Evolutionary conservation across 768 basidiomycete genomes (phyloP), one percentile per base, ranked within the genome.

Genomic region (Macrocybe gigantea): DNA sequence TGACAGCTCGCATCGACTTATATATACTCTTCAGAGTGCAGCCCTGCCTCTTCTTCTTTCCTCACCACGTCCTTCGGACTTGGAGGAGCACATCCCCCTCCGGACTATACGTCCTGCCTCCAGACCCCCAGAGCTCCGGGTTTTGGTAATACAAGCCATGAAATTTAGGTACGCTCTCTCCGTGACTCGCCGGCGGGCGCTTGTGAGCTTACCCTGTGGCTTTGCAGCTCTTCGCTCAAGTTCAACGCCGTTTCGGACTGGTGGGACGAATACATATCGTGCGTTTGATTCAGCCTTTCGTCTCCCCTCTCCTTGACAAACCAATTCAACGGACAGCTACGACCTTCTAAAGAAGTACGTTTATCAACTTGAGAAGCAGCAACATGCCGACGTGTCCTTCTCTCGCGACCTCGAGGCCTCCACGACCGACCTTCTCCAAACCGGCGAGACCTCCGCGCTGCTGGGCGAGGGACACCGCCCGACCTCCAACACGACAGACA

Each of bases 251-350:
- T 93, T 22, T 73, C 90, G 0, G 91, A 94, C 44, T 93, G 91
- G 91, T 88, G 86, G 84, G 88, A 91, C 52, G 85, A 92, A 43
- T 94, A 94, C 61, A 89, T 94, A 39, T 79, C 85, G 83, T 92
- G 57, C 52, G 87, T 78, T 44, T 9, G 41, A 13, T 32, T 46
- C 33, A 22, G 22, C 22, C 2, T 44, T 38, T 29, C 41, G 6
- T 15, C 38, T 12, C 14, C 9, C 15, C n/a, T 32, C 3, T 40
- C 35, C n/a, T 14, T 44, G 34, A 44, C 33, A 3, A 29, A 22
- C 3, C 11, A 10, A 22, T 11, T 31, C 38, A n/a, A 7, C 5
- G 7, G 5, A 33, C 54, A 91, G 89, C n/a, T 94, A 94, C 60
- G 90, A 88, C 62, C 71, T 78, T 5, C 72, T 93, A 56, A 93